phyloP scores from a whole-genome alignment of 495 filamentous ascomycete species.

The Penicillium alfredii region DNA sequence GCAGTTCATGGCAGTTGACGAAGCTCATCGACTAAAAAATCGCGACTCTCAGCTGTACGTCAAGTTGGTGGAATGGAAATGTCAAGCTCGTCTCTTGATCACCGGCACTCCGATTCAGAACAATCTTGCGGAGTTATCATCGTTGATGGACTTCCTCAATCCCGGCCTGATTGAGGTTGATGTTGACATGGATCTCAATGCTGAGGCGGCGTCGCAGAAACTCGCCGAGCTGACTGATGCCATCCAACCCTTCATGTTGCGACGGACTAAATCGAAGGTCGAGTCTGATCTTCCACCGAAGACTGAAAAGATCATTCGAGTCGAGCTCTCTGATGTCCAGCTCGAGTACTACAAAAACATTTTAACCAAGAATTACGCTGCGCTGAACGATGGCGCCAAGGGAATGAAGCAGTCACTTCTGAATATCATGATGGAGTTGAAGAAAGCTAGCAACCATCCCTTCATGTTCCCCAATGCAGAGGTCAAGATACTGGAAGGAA shows the following conservation, averaged over 20 bases:
- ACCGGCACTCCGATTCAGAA: conserved; percentile 98
- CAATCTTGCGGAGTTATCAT: conserved; percentile 83
- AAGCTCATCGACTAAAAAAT: conserved; percentile 96
- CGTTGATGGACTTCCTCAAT: conserved; percentile 92
- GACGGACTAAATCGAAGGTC: conserved; percentile 95
- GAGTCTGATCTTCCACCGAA: conserved; percentile 94
- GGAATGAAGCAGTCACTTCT: conserved; percentile 91
- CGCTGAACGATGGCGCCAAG: conserved; percentile 79
- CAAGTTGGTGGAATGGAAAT: conserved; percentile 76
- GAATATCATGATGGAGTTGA: conserved; percentile 99
- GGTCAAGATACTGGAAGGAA: conserved; percentile 72
- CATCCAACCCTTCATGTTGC: conserved; percentile 86
- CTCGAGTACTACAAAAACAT: conserved; percentile 99
- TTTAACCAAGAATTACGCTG: conserved; percentile 91
- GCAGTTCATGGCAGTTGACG: conserved; percentile 95
- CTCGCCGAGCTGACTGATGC: conserved; percentile 63
- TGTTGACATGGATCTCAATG: conserved; percentile 75
- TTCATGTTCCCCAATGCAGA: conserved; percentile 96
- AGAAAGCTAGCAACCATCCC: conserved; percentile 97
- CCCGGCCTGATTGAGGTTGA: conserved; percentile 83
- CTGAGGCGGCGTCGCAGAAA: conserved; percentile 62
- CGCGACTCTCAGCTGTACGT: conserved; percentile 85
- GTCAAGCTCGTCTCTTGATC: conserved; percentile 82
- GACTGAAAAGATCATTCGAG: conserved; percentile 96
- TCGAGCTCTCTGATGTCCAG: conserved; percentile 92